Evolutionary conservation across 2,329 filamentous ascomycete species (phyloP), one percentile per base, ranked within the genome.

Genomic region (Apiospora pterosperma): DNA sequence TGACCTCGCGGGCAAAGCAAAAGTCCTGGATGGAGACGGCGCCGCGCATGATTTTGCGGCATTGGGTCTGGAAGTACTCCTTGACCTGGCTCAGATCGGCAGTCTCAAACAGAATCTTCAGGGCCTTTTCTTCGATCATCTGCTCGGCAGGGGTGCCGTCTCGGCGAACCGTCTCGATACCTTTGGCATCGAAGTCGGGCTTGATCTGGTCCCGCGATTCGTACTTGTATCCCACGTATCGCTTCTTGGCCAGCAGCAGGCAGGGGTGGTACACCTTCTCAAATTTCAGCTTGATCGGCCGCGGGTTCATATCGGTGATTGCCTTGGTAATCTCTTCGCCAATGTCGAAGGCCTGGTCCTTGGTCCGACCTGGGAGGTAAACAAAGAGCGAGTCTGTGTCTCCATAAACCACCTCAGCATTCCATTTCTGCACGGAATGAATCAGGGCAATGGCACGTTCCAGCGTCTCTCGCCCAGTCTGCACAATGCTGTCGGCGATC

Each of bases 241-340:
- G 91, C 75, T 99, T 99, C 81, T 99, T 99, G 21, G 96, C 93
- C 0, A 99, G 85, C 5, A 99, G 84, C 0, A 98, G 89, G 74
- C 95, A 98, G 0, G 96, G 96, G 68, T 97, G 92, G 77, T 99
- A 99, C 1, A 99, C 95, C 72, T 99, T 99, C 76, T 99, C 96
- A 70, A 99, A 97, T 75, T 98, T 98, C 68, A 99, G 89, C 78
- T 97, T 98, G 69, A 99, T 83, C 0, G 96, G 96, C 1, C 90
- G 87, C 2, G 96, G 96, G 73, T 97, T 99, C 81, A 92, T 90
- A 63, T 92, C 86, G 0, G 96, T 98, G 64, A 99, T 88, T 16
- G 90, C 89, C 72, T 91, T 87, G 38, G 94, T 91, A 67, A 99
- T 99, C 74, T 98, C 95, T 70, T 94, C 88, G 36, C 96, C 96